Percentiles rank a stretch among this genome's conserved stretches.
Evolutionary conservation across 2,329 filamentous ascomycete genomes (phyloP).

Genomic region (Verticillium dahliae): DNA sequence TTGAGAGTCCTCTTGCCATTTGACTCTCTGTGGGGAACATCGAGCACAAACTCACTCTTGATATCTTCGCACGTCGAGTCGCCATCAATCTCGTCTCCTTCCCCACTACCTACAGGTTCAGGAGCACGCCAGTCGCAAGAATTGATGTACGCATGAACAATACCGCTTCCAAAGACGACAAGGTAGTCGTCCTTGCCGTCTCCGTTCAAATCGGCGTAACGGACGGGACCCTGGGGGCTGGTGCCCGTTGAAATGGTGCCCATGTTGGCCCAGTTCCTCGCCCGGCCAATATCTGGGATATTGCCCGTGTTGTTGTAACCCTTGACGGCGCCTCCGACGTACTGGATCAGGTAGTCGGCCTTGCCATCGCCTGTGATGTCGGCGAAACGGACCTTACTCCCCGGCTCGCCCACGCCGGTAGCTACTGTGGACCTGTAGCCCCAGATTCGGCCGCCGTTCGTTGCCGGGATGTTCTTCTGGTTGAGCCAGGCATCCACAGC

Average conservation of each 20-base stretch:
- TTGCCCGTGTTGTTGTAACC: slow-evolving; percentile 8
- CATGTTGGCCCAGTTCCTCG: not conserved
- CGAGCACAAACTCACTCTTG: not conserved
- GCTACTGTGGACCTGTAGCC: not conserved
- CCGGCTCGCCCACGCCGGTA: slow-evolving; percentile 10
- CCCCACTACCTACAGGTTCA: not conserved
- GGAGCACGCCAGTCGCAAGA: not conserved
- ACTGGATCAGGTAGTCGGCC: slow-evolving; percentile 12
- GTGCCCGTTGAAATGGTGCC: not conserved
- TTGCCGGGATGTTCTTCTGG: slow-evolving; percentile 1
- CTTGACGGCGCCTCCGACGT: slow-evolving; percentile 13
- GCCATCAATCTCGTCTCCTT: not conserved
- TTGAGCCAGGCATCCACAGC: slow-evolving; percentile 13
- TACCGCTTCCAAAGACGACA: slow-evolving; percentile 2
- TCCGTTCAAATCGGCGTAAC: slow-evolving; percentile 11
- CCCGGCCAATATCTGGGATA: slow-evolving; percentile 1
- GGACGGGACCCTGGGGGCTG: not conserved
- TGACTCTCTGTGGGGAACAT: too few relatives aligned
- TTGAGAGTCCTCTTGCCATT: too few relatives aligned
- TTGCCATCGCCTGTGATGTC: slow-evolving; percentile 1
- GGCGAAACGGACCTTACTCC: slow-evolving; percentile 7
- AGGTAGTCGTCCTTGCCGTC: slow-evolving; percentile 13
- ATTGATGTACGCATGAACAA: slow-evolving; percentile 11
- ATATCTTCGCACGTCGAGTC: not conserved
- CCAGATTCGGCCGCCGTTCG: not conserved